Evolutionary conservation across 805 yeast genomes (phyloP).

Genomic region (Zygoascus bituminiphila): DNA sequence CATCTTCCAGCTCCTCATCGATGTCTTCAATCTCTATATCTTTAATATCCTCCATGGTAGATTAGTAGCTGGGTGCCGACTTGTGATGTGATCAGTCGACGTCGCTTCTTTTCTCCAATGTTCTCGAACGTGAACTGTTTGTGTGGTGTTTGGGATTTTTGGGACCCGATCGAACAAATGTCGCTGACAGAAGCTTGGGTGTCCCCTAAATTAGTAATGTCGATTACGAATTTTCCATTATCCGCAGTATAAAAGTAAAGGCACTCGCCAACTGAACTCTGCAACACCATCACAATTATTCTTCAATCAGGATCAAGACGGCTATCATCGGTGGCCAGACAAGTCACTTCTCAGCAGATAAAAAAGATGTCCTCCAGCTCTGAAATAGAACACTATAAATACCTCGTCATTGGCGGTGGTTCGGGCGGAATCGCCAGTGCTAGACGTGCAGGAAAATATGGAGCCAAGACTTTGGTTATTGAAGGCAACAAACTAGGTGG

Average conservation of each 20-base stretch:
- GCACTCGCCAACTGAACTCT: no score
- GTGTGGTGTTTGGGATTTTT: no score
- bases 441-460: slow-evolving; percentile 86
- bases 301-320: not conserved
- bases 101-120: no score
- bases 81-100: no score
- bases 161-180: no score
- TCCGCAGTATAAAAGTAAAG: no score
- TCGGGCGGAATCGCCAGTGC: slow-evolving; percentile 99
- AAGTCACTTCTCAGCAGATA: slow-evolving; percentile 45
- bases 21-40: slow-evolving; percentile 4
- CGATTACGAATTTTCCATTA: no score
- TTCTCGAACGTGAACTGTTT: no score
- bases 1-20: slow-evolving; percentile 10
- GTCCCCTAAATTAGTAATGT: no score
- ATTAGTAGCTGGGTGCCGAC: no score
- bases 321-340: not conserved
- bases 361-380: slow-evolving; percentile 19
- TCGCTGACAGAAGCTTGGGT: no score
- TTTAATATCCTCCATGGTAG: not conserved
- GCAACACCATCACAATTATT: not conserved
- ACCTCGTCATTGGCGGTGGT: slow-evolving; percentile 96
- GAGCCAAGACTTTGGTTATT: slow-evolving; percentile 76
- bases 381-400: slow-evolving; percentile 56
- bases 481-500: slow-evolving; percentile 88